Conservation (phyloP, 2,329 filamentous ascomycete genomes). For the Fusarium azukiicola region DNA sequence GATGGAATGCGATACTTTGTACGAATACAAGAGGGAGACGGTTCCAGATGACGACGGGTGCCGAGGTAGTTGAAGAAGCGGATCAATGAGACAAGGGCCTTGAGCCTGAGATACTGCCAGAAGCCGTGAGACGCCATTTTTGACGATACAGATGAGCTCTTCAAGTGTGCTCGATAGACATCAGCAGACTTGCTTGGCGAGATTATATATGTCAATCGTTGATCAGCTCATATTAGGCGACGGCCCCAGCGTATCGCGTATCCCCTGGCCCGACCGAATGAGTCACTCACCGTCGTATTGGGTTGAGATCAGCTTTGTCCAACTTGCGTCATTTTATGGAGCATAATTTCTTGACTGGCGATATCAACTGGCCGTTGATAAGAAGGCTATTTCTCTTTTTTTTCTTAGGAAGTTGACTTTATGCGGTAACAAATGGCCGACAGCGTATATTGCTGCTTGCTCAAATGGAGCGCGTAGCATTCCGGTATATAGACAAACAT, state of each 20-base stretch:
- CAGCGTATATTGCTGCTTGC: no score
- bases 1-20: conserved; percentile 52
- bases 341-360: background rate
- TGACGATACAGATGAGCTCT: background rate
- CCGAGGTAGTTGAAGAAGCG: conserved; percentile 42
- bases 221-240: background rate
- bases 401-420: no score
- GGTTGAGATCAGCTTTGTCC: background rate
- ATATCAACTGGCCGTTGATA: background rate
- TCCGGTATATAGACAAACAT: no score
- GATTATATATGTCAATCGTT: conserved; percentile 3
- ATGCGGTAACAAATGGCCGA: no score
- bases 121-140: conserved; percentile 31
- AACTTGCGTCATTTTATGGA: background rate
- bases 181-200: background rate
- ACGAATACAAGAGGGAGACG: conserved; percentile 36
- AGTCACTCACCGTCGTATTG: background rate
- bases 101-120: conserved; percentile 43
- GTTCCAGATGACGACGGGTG: conserved; percentile 33
- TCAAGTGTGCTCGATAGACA: background rate
- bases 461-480: no score
- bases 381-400: no score
- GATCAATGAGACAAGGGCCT: conserved; percentile 35
- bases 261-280: conserved; percentile 8
- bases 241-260: background rate